Evolutionary conservation across 305 asterid species (phyloP), one percentile per base, ranked within the genome.

Genomic region (Withania somnifera): DNA sequence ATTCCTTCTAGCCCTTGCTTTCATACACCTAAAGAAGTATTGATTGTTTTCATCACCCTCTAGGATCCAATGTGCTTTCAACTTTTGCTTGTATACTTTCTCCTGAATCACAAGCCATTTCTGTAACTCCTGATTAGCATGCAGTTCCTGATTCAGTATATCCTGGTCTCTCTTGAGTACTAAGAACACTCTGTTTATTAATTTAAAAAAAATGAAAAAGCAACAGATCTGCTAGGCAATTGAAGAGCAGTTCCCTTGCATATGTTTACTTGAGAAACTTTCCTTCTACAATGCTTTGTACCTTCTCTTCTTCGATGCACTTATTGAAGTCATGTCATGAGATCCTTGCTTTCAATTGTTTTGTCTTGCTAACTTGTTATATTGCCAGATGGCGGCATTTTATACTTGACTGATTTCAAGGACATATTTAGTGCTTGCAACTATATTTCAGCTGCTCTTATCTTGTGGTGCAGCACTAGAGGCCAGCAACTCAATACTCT

Each of bases 401-500:
- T 63, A 17, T 7, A 63, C 24, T 13, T 7, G 4, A 53, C 11
- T 53, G 60, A 1, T 64, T 32, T 69, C 78, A 69, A 40, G 20
- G 13, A 20, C 24, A 71, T 24, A 45, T 24, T 63, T 30, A 45
- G 19, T 45, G 42, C 45, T 47, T 40, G 71, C 50, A 8, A 30
- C 28, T 42, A 40, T 80, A 28, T 24, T 75, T 75, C 28, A 26
- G 26, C 79, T 47, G 15, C 6, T 75, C 53, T 26, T 85, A 76
- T 83, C 73, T 50, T 86, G 83, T 82, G 42, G 47, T 93, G 91
- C 87, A 95, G 98, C 99, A 87, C 89, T 86, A 9, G 94, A 92
- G 87, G 98, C 98, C 81, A 87, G 87, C 57, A 88, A 66, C 77
- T 90, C 86, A 77, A 87, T 91, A 84, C 82, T 60, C 40, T 90